Percentiles rank a stretch among this genome's conserved stretches.
phyloP scores from a whole-genome alignment of 2,329 filamentous ascomycete genomes.

The Dichotomopilus funicola region DNA sequence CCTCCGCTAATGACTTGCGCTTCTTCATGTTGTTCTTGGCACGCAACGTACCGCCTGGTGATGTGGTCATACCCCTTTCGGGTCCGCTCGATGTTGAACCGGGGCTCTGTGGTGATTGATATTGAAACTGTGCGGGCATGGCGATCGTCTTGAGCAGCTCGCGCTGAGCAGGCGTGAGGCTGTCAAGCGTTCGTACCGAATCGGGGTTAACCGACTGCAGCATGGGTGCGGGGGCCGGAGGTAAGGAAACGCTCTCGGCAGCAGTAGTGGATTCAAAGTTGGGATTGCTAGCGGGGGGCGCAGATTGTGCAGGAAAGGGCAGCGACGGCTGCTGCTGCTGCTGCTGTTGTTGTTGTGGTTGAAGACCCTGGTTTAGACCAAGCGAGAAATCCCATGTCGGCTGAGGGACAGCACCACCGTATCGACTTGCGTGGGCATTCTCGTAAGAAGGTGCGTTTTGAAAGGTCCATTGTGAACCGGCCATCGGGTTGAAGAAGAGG shows the following conservation, averaged over 20 bases:
- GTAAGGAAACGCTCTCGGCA: constrained; percentile 18
- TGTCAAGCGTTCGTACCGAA: constrained; percentile 30
- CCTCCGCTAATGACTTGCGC: constrained; percentile 61
- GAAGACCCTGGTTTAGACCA: constrained; percentile 23
- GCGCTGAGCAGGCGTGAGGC: constrained; percentile 52
- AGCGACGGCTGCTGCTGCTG: constrained; percentile 3
- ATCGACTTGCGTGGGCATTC: constrained; percentile 28
- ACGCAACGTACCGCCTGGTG: constrained; percentile 47
- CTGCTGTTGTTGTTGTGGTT: constrained; percentile 28
- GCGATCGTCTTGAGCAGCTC: constrained; percentile 57
- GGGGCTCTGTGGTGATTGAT: constrained; percentile 53
- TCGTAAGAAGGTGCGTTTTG: constrained; percentile 43
- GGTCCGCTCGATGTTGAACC: constrained; percentile 42
- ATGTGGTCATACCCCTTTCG: constrained; percentile 46
- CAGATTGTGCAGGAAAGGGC: constrained; percentile 20
- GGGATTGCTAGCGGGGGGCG: constrained; percentile 32
- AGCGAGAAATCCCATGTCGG: constrained; percentile 29
- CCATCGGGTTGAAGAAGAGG: constrained; percentile 30
- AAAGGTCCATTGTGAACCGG: constrained; percentile 43
- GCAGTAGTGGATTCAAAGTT: constrained; percentile 17
- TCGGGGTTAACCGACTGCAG: constrained; percentile 23
- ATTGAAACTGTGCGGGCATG: constrained; percentile 57
- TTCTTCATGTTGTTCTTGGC: constrained; percentile 51
- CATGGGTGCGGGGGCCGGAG: constrained; percentile 27
- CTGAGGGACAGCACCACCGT: constrained; percentile 30